Percentiles rank a stretch among this genome's conserved stretches.
phyloP scores from a whole-genome alignment of 306 rosid species.

The Neltuma alba region DNA sequence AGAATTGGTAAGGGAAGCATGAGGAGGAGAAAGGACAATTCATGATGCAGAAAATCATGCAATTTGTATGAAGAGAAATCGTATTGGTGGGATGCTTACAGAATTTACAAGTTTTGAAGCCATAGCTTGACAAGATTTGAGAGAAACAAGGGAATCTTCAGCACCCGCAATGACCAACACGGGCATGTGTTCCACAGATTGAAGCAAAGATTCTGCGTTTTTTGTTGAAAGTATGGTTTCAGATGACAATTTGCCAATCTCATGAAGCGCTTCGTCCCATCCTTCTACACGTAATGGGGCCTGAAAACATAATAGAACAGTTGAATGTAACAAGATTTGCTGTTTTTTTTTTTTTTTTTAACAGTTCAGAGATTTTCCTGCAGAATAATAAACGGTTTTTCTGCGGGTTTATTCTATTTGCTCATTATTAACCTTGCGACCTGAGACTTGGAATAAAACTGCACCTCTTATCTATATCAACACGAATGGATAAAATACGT shows the following conservation, averaged over 20 bases:
- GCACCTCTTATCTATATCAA: background rate
- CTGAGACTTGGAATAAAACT: slow-evolving; percentile 1
- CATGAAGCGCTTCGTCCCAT: slow-evolving; percentile 93
- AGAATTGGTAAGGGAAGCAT: slow-evolving; percentile 27
- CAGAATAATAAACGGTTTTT: background rate
- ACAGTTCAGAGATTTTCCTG: slow-evolving; percentile 1
- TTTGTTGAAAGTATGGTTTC: slow-evolving; percentile 67
- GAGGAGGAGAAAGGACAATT: background rate
- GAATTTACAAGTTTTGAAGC: slow-evolving; percentile 86
- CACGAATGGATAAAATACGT: background rate
- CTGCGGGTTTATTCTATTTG: slow-evolving; percentile 6
- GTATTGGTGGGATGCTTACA: slow-evolving; percentile 46
- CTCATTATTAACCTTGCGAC: background rate
- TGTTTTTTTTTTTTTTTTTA: background rate
- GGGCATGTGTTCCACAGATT: slow-evolving; percentile 69
- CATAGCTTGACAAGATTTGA: slow-evolving; percentile 80
- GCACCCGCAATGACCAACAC: slow-evolving; percentile 77
- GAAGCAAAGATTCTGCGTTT: slow-evolving; percentile 68
- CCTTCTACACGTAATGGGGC: slow-evolving; percentile 87
- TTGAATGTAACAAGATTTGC: slow-evolving; percentile 1
- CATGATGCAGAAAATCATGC: background rate
- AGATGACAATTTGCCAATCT: slow-evolving; percentile 88
- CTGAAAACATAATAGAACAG: slow-evolving; percentile 46
- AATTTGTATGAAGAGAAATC: background rate
- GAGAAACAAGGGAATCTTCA: slow-evolving; percentile 79